Conservation (phyloP, 164 flowering plant species). For the Akebia trifoliata region DNA sequence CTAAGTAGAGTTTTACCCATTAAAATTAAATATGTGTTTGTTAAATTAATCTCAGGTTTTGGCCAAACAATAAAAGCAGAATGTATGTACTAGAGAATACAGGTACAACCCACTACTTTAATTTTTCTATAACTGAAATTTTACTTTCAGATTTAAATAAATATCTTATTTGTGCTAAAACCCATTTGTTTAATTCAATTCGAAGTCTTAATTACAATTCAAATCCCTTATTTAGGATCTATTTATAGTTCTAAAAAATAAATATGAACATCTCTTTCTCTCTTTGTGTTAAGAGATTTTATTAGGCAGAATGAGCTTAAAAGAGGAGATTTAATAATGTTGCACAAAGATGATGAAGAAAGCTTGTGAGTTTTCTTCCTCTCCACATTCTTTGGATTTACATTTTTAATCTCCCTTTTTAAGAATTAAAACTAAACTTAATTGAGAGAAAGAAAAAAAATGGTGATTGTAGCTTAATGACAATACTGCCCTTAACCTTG, state of each 20-base stretch:
- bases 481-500: neutral
- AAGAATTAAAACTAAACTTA: neutral
- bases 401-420: neutral
- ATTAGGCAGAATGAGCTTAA: conserved; percentile 11
- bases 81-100: conserved; percentile 20
- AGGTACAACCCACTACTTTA: conserved; percentile 9
- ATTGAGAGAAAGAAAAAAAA: no score
- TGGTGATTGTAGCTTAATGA: no score
- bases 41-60: conserved; percentile 9
- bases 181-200: no score
- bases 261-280: neutral
- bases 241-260: neutral
- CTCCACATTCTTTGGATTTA: neutral
- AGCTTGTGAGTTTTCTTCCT: conserved; percentile 15
- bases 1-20: neutral
- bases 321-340: conserved; percentile 4
- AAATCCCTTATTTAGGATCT: neutral
- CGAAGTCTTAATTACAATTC: neutral
- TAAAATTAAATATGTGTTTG: neutral
- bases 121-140: neutral
- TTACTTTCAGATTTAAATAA: no score
- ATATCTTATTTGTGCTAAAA: no score
- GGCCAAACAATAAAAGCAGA: conserved; percentile 22
- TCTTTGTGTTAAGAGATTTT: conserved; percentile 12
- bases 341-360: conserved; percentile 9